Conservation (phyloP, 441 rosid species). For the Gossypium lobatum region DNA sequence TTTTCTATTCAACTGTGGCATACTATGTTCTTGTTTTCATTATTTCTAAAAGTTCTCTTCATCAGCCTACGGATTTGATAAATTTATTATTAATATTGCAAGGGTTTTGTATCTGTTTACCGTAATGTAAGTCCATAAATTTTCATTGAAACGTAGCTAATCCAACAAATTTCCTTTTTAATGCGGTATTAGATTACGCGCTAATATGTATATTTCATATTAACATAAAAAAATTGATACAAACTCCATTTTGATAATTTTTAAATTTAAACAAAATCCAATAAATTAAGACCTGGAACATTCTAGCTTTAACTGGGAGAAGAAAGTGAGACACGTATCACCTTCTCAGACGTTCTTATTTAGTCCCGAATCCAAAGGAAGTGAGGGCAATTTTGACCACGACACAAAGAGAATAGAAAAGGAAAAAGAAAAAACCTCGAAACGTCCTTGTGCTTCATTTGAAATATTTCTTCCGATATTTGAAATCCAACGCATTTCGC, state of each 20-base stretch:
- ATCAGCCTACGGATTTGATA: not conserved
- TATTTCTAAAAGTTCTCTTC: not conserved
- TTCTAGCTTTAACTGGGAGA: slow-evolving; percentile 16
- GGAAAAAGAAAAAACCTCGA: not conserved
- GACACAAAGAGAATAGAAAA: not conserved
- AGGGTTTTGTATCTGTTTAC: not conserved
- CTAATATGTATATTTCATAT: not conserved
- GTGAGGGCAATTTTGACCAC: not conserved
- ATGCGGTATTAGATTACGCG: not conserved
- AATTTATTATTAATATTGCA: not conserved
- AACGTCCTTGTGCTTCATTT: not conserved
- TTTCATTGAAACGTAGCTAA: not conserved
- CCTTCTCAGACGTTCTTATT: not conserved
- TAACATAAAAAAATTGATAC: not conserved
- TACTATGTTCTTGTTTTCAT: not conserved
- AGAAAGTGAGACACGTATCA: slow-evolving; percentile 17
- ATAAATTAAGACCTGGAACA: slow-evolving; percentile 4
- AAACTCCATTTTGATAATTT: too few species aligned
- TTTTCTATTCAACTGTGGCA: not conserved
- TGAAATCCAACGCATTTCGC: not conserved
- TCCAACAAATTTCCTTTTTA: not conserved
- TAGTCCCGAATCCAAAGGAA: not conserved
- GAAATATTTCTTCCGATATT: not conserved
- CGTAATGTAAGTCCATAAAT: not conserved
- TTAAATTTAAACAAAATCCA: not conserved